Percentiles rank a stretch among this genome's conserved stretches.
Evolutionary conservation across 2,329 filamentous ascomycete genomes (phyloP).

Genomic region (Trichoderma koningiopsis): DNA sequence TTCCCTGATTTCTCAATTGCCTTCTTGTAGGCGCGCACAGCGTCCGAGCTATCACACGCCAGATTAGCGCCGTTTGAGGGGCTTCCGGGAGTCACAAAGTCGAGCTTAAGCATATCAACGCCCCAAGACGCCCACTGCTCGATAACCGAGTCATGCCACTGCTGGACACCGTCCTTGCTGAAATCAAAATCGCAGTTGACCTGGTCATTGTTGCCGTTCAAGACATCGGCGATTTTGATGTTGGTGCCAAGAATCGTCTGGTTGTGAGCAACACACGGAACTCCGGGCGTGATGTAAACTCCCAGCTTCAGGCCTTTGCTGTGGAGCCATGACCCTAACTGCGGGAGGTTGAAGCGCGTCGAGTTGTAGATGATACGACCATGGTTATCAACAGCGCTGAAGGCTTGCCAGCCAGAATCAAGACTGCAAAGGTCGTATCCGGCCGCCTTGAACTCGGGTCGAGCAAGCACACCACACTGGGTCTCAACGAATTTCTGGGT

Average conservation of each 20-base stretch:
- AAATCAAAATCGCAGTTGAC: constrained; percentile 25
- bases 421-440: constrained; percentile 25
- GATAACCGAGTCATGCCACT: constrained; percentile 26
- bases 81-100: constrained; percentile 24
- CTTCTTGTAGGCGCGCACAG: constrained; percentile 22
- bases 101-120: constrained; percentile 27
- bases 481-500: constrained; percentile 25
- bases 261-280: constrained; percentile 19
- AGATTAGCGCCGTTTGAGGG: constrained; percentile 24
- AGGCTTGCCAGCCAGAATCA: constrained; percentile 36
- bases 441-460: constrained; percentile 19
- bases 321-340: constrained; percentile 25
- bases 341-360: constrained; percentile 24
- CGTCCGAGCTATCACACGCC: constrained; percentile 21
- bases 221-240: constrained; percentile 6
- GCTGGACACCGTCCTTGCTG: constrained; percentile 24
- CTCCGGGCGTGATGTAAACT: constrained; percentile 26
- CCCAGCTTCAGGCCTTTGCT: constrained; percentile 17
- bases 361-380: constrained; percentile 25
- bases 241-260: constrained; percentile 24
- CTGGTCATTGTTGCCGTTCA: constrained; percentile 24
- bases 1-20: constrained; percentile 20
- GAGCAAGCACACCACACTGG: constrained; percentile 24
- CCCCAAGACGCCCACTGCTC: constrained; percentile 26
- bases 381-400: constrained; percentile 18